Percentiles rank a stretch among this genome's conserved stretches.
phyloP scores from a whole-genome alignment of 1,284 basidiomycete genomes.

The Leucoagaricus sp. region DNA sequence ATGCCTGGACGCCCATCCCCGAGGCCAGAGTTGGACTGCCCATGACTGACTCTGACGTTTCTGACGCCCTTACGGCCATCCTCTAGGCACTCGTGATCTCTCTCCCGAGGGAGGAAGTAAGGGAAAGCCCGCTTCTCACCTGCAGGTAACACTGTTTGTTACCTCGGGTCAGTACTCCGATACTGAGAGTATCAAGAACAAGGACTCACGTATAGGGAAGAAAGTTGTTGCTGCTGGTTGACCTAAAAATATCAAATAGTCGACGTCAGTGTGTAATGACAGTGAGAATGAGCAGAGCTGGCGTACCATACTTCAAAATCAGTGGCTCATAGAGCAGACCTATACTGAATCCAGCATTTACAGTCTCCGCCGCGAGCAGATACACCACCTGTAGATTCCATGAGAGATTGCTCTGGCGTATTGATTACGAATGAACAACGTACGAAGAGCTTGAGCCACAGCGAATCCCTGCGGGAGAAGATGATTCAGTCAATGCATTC shows the following conservation, averaged over 20 bases:
- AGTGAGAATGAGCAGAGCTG: background rate
- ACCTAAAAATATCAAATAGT: conserved; percentile 21
- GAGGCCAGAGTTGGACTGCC: background rate
- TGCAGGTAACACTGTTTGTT: conserved; percentile 14
- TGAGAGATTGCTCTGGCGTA: background rate
- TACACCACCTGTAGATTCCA: conserved; percentile 34
- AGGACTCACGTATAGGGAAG: conserved; percentile 12
- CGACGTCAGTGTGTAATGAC: background rate
- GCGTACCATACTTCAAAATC: conserved; percentile 41
- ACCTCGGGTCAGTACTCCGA: conserved; percentile 3
- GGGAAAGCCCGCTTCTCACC: conserved; percentile 6
- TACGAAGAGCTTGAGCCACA: conserved; percentile 41
- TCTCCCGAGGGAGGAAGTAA: background rate
- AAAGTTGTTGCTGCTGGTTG: conserved; percentile 14
- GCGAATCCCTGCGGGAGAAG: conserved; percentile 33
- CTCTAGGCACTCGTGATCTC: background rate
- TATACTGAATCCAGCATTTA: conserved; percentile 43
- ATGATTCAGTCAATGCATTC: background rate
- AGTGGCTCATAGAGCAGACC: conserved; percentile 47
- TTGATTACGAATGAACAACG: conserved; percentile 11
- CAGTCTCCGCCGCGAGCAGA: conserved; percentile 41
- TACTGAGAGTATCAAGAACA: background rate
- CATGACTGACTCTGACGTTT: no score
- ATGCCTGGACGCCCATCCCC: no score
- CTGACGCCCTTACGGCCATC: no score